Percentiles rank a stretch among this genome's conserved stretches.
Conservation (phyloP, 1,284 basidiomycete species). For the Schizophyllum commune region DNA sequence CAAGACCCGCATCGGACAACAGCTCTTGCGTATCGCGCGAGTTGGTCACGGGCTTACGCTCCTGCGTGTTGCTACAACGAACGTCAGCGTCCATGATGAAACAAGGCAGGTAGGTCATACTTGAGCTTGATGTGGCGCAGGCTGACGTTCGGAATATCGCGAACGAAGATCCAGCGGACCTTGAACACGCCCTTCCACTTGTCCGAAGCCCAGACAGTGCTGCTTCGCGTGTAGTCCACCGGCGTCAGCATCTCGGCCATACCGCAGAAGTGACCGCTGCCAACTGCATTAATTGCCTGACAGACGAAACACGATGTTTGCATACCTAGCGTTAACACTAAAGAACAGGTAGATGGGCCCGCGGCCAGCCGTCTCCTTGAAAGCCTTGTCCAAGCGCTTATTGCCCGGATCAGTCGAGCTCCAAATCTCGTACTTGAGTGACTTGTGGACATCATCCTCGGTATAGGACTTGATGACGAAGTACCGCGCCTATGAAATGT, state of each 20-base stretch:
- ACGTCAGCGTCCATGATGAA: conserved; percentile 16
- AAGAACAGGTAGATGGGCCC: conserved; percentile 96
- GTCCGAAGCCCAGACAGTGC: conserved; percentile 94
- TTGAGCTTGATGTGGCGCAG: conserved; percentile 79
- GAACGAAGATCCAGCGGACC: conserved; percentile 92
- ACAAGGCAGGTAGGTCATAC: conserved; percentile 32
- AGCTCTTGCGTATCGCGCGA: conserved; percentile 90
- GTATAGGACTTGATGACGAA: conserved; percentile 98
- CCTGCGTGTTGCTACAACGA: conserved; percentile 77
- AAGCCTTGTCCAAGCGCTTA: conserved; percentile 91
- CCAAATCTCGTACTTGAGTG: conserved; percentile 95
- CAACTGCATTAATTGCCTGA: conserved; percentile 6
- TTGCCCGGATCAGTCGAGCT: conserved; percentile 94
- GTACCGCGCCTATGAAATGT: conserved; percentile 61
- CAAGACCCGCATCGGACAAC: conserved; percentile 87
- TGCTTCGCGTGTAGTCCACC: conserved; percentile 80
- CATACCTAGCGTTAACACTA: conserved; percentile 84
- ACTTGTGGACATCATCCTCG: conserved; percentile 96
- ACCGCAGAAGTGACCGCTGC: conserved; percentile 90
- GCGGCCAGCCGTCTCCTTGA: conserved; percentile 79
- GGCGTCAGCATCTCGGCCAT: conserved; percentile 95
- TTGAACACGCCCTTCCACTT: conserved; percentile 99
- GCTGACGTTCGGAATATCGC: conserved; percentile 86
- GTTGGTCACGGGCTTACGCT: conserved; percentile 94
- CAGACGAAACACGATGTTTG: neutral